phyloP scores from a whole-genome alignment of 139 green algal genomes.

The Chlorella ohadii region DNA sequence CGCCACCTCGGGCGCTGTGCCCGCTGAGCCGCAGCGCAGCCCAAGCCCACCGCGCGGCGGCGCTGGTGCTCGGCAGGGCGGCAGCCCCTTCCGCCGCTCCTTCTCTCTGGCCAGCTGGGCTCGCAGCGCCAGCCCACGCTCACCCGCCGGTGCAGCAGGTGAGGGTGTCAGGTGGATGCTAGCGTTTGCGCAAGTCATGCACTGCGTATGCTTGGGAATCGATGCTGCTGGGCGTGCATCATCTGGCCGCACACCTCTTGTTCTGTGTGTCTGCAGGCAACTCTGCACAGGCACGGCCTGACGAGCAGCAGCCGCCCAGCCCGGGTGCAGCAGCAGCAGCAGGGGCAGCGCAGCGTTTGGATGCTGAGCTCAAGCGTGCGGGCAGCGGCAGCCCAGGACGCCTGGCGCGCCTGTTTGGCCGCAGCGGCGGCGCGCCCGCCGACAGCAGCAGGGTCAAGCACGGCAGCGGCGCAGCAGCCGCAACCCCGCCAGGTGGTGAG shows the following conservation, averaged over 20 bases:
- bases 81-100: background rate
- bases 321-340: background rate
- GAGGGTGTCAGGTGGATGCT: too few relatives aligned
- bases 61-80: background rate
- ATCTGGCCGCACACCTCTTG: background rate
- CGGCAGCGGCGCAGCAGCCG: background rate
- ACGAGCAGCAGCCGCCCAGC: constrained; percentile 6
- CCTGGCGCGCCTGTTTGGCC: constrained; percentile 1
- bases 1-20: too few relatives aligned
- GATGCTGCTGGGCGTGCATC: too few relatives aligned
- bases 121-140: background rate
- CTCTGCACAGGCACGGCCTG: background rate
- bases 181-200: too few relatives aligned
- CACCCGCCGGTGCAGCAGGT: background rate
- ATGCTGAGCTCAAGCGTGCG: background rate
- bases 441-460: background rate
- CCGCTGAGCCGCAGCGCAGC: too few relatives aligned
- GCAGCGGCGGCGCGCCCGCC: background rate
- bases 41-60: background rate
- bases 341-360: background rate
- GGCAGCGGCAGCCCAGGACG: background rate
- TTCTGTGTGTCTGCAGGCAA: background rate
- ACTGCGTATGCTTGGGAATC: too few relatives aligned
- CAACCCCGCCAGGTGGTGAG: too few relatives aligned
- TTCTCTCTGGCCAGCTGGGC: background rate